Base-by-base conservation (phyloP, 2,329 filamentous ascomycete species). In the Nigrograna mackinnonii region DNA sequence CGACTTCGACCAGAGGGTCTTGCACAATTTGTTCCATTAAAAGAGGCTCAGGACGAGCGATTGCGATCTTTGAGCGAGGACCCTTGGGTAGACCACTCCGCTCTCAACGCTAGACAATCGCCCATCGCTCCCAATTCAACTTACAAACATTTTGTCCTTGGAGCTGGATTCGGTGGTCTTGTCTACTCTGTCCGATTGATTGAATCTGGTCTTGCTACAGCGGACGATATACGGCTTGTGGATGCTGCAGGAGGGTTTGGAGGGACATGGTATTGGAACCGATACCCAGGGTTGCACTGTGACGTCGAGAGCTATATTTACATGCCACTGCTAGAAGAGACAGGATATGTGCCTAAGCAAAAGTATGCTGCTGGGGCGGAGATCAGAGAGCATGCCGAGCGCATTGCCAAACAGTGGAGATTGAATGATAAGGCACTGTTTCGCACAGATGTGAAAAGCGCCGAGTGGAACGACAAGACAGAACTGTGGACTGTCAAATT, bases 221-320 rank as follows among this genome's bases (percentile, higher is more conserved):
- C 24, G n/a, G 24, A 28, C 9, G 24, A 9, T 28, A 28, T 28
- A 9, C 24, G 24, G 9, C n/a, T 28, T 9, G 24, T 28, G n/a
- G 24, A 28, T n/a, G 9, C 9, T 28, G 24, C 24, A 28, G 24
- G 24, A 9, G 24, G 24, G n/a, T 28, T 28, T n/a, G 24, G 24
- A 9, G 24, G 24, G 24, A 28, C 24, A 9, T 28, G 24, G 24
- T 28, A 28, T 28, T 28, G 24, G 24, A 28, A 28, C 24, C 24
- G 24, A 9, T 28, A 28, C 24, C 24, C 24, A 28, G 24, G 24
- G 24, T n/a, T 28, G 24, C 9, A 9, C 9, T 28, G 24, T n/a
- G 24, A 28, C n/a, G n/a, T 28, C n/a, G 24, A 28, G n/a, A 28
- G 24, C n/a, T 28, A 28, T 28, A n/a, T 28, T 28, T 28, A 28